A percentile compares a stretch with the other conserved stretches of the same genome.
These are phyloP conservation scores for Pueraria montana DNA, from an alignment of 306 rosid species.

Conservation along the genomic window DNA sequence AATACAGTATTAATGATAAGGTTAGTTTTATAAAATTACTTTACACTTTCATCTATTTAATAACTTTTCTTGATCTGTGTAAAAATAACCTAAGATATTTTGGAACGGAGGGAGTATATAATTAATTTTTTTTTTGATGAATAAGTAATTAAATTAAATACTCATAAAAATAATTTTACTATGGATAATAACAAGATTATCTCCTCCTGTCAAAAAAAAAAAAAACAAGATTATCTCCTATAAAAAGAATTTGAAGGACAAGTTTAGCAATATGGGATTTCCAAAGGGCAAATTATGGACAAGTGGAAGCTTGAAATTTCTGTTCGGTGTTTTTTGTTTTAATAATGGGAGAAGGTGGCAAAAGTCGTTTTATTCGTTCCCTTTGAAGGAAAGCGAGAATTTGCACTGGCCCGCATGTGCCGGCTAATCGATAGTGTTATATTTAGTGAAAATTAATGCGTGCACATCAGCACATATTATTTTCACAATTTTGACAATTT, in stretches of 20 bases:
- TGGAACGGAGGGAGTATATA: too few species aligned
- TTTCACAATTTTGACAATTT: neutral
- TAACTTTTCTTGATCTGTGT: too few species aligned
- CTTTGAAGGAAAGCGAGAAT: conserved; percentile 23
- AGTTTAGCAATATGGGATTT: neutral
- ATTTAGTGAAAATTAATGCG: neutral
- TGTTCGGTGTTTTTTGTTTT: neutral
- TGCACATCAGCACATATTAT: neutral
- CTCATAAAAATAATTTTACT: too few species aligned
- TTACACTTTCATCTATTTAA: too few species aligned
- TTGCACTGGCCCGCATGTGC: conserved; percentile 8
- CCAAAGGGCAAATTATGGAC: neutral
- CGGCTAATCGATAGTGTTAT: neutral
- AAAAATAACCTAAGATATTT: too few species aligned
- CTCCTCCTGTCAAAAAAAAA: too few species aligned
- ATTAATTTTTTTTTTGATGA: too few species aligned
- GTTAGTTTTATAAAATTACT: too few species aligned
- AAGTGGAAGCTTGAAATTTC: neutral
- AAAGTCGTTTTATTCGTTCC: neutral
- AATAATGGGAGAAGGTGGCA: neutral
- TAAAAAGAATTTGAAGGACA: neutral
- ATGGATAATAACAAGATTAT: too few species aligned
- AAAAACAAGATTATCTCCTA: too few species aligned
- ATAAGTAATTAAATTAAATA: too few species aligned
- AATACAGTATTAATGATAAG: too few species aligned